Percentiles rank a stretch among this genome's conserved stretches.
Evolutionary conservation across 2,329 filamentous ascomycete genomes (phyloP).

Genomic region (Sordariomycetes sp.): DNA sequence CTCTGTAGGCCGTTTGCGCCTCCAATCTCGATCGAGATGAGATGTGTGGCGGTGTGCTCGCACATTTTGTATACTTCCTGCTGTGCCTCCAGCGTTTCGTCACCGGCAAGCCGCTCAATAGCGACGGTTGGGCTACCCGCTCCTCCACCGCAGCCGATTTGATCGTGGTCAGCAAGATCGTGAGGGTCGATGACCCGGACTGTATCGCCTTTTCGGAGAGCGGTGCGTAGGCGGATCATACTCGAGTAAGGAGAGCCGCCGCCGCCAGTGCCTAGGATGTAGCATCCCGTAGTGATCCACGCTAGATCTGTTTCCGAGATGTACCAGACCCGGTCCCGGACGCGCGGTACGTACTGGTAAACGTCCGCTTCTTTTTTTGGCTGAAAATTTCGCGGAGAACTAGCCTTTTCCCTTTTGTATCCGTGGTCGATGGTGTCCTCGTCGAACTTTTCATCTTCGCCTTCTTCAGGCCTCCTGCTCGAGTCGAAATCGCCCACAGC

Average conservation of each 20-base stretch:
- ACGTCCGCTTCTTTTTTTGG: conserved; percentile 20
- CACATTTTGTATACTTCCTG: conserved; percentile 43
- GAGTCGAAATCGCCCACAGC: conserved; percentile 49
- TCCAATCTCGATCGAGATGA: conserved; percentile 57
- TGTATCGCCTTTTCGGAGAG: conserved; percentile 38
- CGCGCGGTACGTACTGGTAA: conserved; percentile 35
- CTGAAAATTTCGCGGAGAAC: not conserved
- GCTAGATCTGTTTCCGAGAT: conserved; percentile 47
- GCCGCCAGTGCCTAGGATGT: conserved; percentile 52
- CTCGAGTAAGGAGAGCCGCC: conserved; percentile 45
- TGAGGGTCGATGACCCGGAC: conserved; percentile 42
- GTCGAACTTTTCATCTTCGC: not conserved
- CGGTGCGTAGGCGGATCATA: conserved; percentile 41
- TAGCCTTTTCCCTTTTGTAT: conserved; percentile 10
- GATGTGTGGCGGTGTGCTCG: conserved; percentile 37
- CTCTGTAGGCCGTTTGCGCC: conserved; percentile 55
- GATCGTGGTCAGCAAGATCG: conserved; percentile 38
- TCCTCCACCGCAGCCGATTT: conserved; percentile 46
- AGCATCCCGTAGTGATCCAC: conserved; percentile 49
- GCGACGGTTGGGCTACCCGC: conserved; percentile 53
- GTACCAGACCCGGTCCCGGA: conserved; percentile 44
- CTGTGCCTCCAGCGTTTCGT: conserved; percentile 44
- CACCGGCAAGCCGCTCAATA: conserved; percentile 49
- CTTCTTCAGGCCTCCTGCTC: not conserved
- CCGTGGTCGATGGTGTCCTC: conserved; percentile 6